Conservation (phyloP, 1,139 yeast species). For the Meyerozyma sp. region DNA sequence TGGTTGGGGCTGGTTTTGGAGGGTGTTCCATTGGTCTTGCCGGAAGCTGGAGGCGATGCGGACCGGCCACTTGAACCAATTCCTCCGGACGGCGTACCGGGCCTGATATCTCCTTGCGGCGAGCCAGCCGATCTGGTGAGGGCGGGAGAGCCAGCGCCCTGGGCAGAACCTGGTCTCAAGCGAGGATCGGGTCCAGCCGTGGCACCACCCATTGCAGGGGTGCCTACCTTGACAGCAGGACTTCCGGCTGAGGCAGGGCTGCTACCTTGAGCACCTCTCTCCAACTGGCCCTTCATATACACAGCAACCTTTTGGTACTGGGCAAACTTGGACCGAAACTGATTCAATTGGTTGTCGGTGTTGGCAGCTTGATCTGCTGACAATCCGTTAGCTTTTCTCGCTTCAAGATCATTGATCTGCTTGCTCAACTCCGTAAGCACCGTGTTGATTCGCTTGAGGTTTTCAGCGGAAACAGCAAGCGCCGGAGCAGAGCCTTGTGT, state of each 20-base stretch:
- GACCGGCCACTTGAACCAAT: slow-evolving; percentile 5
- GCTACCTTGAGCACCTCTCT: slow-evolving; percentile 10
- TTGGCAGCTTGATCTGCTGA: slow-evolving; percentile 26
- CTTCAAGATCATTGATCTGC: slow-evolving; percentile 9
- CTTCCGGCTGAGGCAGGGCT: slow-evolving; percentile 6
- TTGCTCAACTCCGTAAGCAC: slow-evolving; percentile 1
- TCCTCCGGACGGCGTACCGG: slow-evolving; percentile 5
- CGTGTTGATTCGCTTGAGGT: slow-evolving; percentile 1
- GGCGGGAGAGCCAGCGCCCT: neutral
- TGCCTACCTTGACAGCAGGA: slow-evolving; percentile 4
- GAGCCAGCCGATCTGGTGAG: neutral
- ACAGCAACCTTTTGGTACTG: slow-evolving; percentile 36
- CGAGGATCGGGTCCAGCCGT: neutral
- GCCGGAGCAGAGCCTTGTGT: neutral
- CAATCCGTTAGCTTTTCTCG: slow-evolving; percentile 19
- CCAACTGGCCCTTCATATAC: slow-evolving; percentile 34
- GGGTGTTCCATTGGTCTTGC: neutral
- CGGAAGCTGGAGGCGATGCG: slow-evolving; percentile 4
- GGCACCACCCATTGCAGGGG: slow-evolving; percentile 3
- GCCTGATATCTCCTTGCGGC: neutral
- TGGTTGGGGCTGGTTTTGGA: slow-evolving; percentile 6
- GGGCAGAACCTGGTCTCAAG: neutral
- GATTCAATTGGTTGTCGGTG: slow-evolving; percentile 32
- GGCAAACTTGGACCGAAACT: slow-evolving; percentile 28
- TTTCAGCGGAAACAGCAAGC: neutral